A percentile compares a stretch with the other conserved stretches of the same genome.
Evolutionary conservation across 1,139 yeast genomes (phyloP).

Genomic region (Groenewaldozyma auringiensis): DNA sequence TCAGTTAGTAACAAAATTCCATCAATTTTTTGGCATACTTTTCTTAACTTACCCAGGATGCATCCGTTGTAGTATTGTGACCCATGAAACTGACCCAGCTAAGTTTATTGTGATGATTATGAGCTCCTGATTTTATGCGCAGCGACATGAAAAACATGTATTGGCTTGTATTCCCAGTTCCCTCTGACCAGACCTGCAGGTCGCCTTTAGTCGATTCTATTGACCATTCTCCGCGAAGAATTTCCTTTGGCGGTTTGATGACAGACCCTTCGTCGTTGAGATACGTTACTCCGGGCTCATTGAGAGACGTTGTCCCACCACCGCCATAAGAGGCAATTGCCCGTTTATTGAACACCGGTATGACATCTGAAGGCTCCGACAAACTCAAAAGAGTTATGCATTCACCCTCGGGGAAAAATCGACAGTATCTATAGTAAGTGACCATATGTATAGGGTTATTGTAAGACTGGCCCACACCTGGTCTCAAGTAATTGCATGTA

Average conservation of each 20-base stretch:
- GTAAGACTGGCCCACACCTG: constrained; percentile 73
- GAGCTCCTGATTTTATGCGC: constrained; percentile 49
- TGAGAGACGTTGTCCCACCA: constrained; percentile 2
- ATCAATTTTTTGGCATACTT: too few relatives aligned
- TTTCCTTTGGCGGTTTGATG: constrained; percentile 25
- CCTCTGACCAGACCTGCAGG: constrained; percentile 45
- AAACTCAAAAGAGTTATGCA: constrained; percentile 34
- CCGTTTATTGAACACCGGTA: constrained; percentile 37
- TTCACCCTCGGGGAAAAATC: constrained; percentile 75
- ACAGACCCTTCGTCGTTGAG: constrained; percentile 21
- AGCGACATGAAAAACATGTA: constrained; percentile 59
- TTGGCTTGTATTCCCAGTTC: constrained; percentile 45
- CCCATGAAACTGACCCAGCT: constrained; percentile 60
- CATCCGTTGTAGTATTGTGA: constrained; percentile 46
- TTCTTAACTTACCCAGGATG: constrained; percentile 29
- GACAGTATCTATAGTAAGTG: constrained; percentile 75
- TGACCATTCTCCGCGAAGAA: constrained; percentile 43
- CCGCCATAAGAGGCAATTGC: constrained; percentile 16
- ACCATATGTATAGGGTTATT: constrained; percentile 71
- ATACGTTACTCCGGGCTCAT: constrained; percentile 12
- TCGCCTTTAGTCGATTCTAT: constrained; percentile 48
- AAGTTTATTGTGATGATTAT: constrained; percentile 53
- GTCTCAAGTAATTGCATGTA: constrained; percentile 73
- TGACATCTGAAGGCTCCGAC: constrained; percentile 24
- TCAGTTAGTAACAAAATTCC: constrained; percentile 4